phyloP scores from a whole-genome alignment of 371 early-diverging fungal genomes.

The Actinomucor elegans region DNA sequence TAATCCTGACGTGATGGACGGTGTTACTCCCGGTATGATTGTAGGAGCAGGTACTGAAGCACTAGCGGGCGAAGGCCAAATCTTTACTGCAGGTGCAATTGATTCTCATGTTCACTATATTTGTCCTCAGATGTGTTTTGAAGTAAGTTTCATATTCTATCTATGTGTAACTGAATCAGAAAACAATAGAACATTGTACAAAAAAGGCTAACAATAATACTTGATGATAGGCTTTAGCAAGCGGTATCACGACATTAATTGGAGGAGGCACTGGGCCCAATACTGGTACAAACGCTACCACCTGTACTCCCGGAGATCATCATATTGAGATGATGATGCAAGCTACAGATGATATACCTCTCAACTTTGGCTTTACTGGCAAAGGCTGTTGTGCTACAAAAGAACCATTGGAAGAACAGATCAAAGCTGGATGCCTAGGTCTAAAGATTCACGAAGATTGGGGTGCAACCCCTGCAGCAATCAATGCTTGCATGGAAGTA shows the following conservation, averaged over 20 bases:
- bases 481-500: conserved; percentile 81
- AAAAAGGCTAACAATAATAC: background rate
- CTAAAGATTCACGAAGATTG: conserved; percentile 94
- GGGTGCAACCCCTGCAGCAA: conserved; percentile 92
- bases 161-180: conserved; percentile 1
- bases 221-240: conserved; percentile 64
- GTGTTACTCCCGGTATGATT: conserved; percentile 85
- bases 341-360: conserved; percentile 81
- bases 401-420: conserved; percentile 75
- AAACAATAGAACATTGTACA: conserved; percentile 2
- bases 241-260: conserved; percentile 88
- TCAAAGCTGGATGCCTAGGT: conserved; percentile 85
- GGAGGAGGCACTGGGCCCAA: conserved; percentile 96
- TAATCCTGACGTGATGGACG: conserved; percentile 93
- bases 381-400: conserved; percentile 81
- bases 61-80: conserved; percentile 88
- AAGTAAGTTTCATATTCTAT: conserved; percentile 43
- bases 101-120: conserved; percentile 93
- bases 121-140: conserved; percentile 83
- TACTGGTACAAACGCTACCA: conserved; percentile 92
- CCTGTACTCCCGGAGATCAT: conserved; percentile 83
- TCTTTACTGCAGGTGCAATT: conserved; percentile 91
- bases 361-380: conserved; percentile 93
- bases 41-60: conserved; percentile 92
- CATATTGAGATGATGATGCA: conserved; percentile 87